phyloP scores from a whole-genome alignment of 2,329 filamentous ascomycete genomes.

The Ustilaginoidea virens region DNA sequence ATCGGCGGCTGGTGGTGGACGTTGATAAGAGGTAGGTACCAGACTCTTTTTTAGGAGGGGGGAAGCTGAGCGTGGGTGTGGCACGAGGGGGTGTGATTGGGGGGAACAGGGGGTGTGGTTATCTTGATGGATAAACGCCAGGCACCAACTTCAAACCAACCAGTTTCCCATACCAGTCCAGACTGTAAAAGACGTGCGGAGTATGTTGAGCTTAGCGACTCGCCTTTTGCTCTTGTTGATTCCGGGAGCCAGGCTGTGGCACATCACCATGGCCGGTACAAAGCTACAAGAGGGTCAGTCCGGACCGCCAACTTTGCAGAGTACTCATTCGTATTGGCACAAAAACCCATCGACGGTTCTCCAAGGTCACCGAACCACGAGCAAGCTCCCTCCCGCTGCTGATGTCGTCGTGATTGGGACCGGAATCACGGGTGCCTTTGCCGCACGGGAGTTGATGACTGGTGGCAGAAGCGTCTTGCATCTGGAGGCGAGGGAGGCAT shows the following conservation, averaged over 20 bases:
- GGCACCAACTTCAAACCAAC: no score
- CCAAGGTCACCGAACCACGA: constrained; percentile 51
- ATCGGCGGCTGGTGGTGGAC: no score
- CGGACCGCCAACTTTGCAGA: constrained; percentile 43
- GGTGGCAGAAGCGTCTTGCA: constrained; percentile 44
- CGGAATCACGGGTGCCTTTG: constrained; percentile 63
- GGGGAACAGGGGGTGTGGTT: no score
- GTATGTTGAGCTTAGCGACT: no score
- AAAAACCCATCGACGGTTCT: constrained; percentile 48
- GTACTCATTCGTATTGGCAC: constrained; percentile 61
- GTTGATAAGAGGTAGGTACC: no score
- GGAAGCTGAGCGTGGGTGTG: no score
- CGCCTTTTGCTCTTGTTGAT: no score
- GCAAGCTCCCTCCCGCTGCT: constrained; percentile 41
- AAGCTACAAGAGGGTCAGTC: constrained; percentile 22
- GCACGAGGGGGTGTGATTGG: no score
- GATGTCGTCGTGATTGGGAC: constrained; percentile 61
- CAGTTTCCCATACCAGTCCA: no score
- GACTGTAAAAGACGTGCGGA: no score
- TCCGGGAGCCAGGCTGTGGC: not conserved
- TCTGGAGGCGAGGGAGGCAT: constrained; percentile 65
- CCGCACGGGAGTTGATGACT: constrained; percentile 45
- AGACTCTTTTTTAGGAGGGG: no score
- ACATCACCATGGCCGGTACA: constrained; percentile 15
- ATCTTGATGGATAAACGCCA: no score